Evolutionary conservation across 2,329 filamentous ascomycete species (phyloP).

Genomic region (Hypocreales sp.): DNA sequence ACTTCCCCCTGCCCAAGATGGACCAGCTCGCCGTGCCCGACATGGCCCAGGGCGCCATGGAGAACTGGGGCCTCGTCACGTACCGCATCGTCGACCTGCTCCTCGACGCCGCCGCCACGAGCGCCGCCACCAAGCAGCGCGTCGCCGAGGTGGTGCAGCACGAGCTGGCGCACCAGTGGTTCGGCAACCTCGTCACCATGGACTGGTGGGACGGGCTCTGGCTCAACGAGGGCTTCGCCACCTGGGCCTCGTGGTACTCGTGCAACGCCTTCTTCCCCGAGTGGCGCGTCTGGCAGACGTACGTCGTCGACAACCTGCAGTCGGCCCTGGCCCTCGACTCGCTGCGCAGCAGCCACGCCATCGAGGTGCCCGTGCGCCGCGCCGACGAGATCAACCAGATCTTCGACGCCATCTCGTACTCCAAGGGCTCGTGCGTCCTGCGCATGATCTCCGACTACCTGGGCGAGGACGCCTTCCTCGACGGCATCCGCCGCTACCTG

Average conservation of each 20-base stretch:
- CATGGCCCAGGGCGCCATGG: slow-evolving; percentile 80
- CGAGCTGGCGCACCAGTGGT: slow-evolving; percentile 93
- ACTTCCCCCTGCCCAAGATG: slow-evolving; percentile 85
- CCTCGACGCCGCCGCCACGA: slow-evolving; percentile 84
- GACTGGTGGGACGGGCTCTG: slow-evolving; percentile 92
- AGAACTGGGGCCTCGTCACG: slow-evolving; percentile 93
- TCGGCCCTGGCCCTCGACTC: slow-evolving; percentile 80
- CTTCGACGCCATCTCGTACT: slow-evolving; percentile 91
- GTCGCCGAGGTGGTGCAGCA: slow-evolving; percentile 98
- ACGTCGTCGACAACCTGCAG: slow-evolving; percentile 90
- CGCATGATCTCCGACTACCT: slow-evolving; percentile 91
- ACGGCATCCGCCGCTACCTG: slow-evolving; percentile 80
- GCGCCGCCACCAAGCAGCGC: slow-evolving; percentile 79
- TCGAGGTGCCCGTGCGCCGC: slow-evolving; percentile 87
- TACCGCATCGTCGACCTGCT: slow-evolving; percentile 90
- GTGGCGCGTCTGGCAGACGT: slow-evolving; percentile 96
- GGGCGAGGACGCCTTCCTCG: slow-evolving; percentile 77
- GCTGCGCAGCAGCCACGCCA: slow-evolving; percentile 83
- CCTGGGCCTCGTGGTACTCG: slow-evolving; percentile 93
- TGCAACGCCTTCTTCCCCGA: slow-evolving; percentile 87
- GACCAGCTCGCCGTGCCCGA: slow-evolving; percentile 86
- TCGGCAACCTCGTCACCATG: slow-evolving; percentile 90
- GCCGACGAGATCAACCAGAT: slow-evolving; percentile 95
- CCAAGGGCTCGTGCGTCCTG: slow-evolving; percentile 92
- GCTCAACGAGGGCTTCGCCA: slow-evolving; percentile 94